Evolutionary conservation across 768 basidiomycete species (phyloP), one percentile per base, ranked within the genome.

Genomic region (Pleurotus salmoneostramineus): DNA sequence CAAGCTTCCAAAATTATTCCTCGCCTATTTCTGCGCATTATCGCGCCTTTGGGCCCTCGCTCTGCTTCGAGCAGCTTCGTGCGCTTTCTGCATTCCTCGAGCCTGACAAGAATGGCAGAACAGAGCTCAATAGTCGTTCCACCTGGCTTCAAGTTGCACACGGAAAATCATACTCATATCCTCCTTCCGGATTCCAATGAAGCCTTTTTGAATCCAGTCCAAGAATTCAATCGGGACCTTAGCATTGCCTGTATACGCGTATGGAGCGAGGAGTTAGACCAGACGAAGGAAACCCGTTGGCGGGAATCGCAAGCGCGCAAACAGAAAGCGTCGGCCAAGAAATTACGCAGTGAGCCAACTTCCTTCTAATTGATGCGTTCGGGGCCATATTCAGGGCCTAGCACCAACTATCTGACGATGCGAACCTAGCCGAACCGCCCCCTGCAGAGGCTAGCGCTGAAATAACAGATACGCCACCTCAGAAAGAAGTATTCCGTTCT

Each of bases 221-320:
- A 99, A 68, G 93, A 99, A 71, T 99, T 97, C 78, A 99, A 99
- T 73, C 82, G 97, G 40, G 97, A 99, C 72, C 71, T 93, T 47
- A 94, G 91, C 62, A 87, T 98, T 44, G 93, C 94, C 17, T 90
- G 89, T 62, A 98, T 99, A 57, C 79, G 86, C 33, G 84, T 87
- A 3, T 99, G 94, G 94, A 88, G 90, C 59, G 89, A 95, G 65
- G 76, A 85, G 56, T 54, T 83, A 42, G 82, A 89, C 66, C 78
- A 72, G 66, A 73, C 74, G 56, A 93, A 89, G 73, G 78, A 84
- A 67, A 75, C 69, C 59, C 81, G 74, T 63, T 92, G 88, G 84
- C 75, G 69, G 62, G 72, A 72, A 64, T 68, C 74, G 31, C 79
- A 78, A 66, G 80, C 82, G 70, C 78, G 74, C 68, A 81, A 77